These are phyloP conservation scores for Saccharomycopsis javanensis DNA, from an alignment of 805 yeast species.

Conservation along the genomic window DNA sequence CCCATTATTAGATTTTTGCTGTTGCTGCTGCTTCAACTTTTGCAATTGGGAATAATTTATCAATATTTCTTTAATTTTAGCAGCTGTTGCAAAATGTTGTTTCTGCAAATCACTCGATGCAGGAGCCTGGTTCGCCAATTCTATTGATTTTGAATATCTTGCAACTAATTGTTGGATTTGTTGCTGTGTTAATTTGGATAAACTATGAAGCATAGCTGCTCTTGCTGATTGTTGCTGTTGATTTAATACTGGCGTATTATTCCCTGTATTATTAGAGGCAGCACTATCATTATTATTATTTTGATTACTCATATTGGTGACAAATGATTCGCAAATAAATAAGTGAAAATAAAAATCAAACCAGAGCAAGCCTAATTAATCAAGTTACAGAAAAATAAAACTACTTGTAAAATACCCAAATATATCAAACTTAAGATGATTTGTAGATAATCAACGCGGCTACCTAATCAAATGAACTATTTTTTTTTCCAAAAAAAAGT, in stretches of 20 bases:
- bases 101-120: conserved; percentile 10
- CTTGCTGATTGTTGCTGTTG: conserved; percentile 1
- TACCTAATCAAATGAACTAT: neutral
- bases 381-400: neutral
- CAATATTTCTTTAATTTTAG: conserved; percentile 12
- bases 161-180: conserved; percentile 14
- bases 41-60: conserved; percentile 11
- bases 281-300: neutral
- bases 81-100: conserved; percentile 14
- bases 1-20: too few species aligned
- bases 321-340: neutral
- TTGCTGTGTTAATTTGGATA: conserved; percentile 4
- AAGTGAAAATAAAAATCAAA: neutral
- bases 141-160: conserved; percentile 6
- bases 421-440: neutral
- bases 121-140: conserved; percentile 9
- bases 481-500: too few species aligned
- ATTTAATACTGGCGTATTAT: neutral
- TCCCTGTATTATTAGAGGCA: neutral
- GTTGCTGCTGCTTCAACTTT: conserved; percentile 12
- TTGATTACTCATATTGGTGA: conserved; percentile 1
- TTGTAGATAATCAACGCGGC: neutral
- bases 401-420: neutral
- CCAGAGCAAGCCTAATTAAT: neutral
- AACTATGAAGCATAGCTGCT: neutral